A percentile compares a stretch with the other conserved stretches of the same genome.
phyloP scores from a whole-genome alignment of 192 early-diverging fungal species.

The Lobosporangium transversale region DNA sequence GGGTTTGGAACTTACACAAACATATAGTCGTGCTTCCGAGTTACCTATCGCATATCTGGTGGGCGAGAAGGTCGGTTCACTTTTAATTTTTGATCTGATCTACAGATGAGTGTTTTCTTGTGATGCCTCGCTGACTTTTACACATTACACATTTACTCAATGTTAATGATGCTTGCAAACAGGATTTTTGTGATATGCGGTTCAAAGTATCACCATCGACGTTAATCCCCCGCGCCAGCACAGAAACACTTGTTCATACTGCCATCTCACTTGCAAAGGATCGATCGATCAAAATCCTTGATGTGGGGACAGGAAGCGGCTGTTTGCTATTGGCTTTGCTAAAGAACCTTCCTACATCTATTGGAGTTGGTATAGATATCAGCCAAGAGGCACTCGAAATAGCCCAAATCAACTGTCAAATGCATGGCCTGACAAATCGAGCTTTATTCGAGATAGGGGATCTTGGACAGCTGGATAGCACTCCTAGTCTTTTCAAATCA shows the following conservation, averaged over 20 bases:
- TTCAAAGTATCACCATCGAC: constrained; percentile 71
- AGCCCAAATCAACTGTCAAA: constrained; percentile 59
- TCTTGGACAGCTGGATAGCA: constrained; percentile 55
- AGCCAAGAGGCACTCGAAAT: constrained; percentile 62
- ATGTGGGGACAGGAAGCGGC: constrained; percentile 81
- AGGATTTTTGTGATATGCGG: constrained; percentile 65
- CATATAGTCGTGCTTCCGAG: constrained; percentile 32
- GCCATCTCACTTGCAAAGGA: constrained; percentile 29
- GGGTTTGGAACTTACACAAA: constrained; percentile 24
- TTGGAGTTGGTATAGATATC: constrained; percentile 76
- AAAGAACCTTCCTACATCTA: constrained; percentile 8
- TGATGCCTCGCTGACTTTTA: no score
- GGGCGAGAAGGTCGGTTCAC: constrained; percentile 55
- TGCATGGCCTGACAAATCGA: constrained; percentile 50
- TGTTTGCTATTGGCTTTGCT: constrained; percentile 73
- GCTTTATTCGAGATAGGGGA: constrained; percentile 51
- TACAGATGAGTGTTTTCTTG: no score
- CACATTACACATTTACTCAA: no score
- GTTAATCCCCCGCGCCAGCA: constrained; percentile 76
- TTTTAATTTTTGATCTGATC: not conserved
- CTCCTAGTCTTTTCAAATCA: constrained; percentile 40
- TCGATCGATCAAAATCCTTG: constrained; percentile 54
- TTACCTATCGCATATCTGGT: constrained; percentile 61
- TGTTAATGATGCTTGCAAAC: no score
- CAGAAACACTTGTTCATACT: constrained; percentile 71